Evolutionary conservation across 805 yeast genomes (phyloP), one percentile per base, ranked within the genome.

Genomic region (Metschnikowia arizonensis): DNA sequence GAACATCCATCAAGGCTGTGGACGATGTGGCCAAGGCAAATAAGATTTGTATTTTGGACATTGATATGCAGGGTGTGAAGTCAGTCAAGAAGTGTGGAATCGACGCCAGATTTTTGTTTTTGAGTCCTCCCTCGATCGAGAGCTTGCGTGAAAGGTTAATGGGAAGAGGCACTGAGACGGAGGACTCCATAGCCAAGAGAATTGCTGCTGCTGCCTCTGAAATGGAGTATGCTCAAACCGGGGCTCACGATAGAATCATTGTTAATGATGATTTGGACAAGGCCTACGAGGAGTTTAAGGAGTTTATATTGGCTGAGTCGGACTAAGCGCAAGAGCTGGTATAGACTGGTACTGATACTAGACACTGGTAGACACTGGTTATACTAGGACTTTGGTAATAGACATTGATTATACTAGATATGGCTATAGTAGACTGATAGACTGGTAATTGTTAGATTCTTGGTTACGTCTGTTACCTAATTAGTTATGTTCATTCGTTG

Each of bases 1-100:
- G 99, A 48, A 93, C 99, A 40, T 76, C 96, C 38, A 75, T 88
- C 58, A 83, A 81, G 60, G 83, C 96, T 25, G 97, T 93, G 37
- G 77, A 85, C 56, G 83, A 82, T 52, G 90, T 86, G 36, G 64
- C 77, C 40, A 66, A 68, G 42, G 64, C 75, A 49, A 86, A 88
- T 57, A 81, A 77, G 65, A 83, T 83, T 43, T 93, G 98, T 73
- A 83, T 93, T 51, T 76, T 93, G 62, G 99, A 93, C 68, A 93
- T 93, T 55, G 99, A 93, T 77, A 90, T 91, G 97, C 98, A 93
- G 72, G 99, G 99, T 55, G 99, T 93, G 59, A 84, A 86, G 70
- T 77, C 88, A 21, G 97, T 93, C 53, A 93, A 93, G 71, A 69
- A 79, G 45, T 80, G 96, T 14, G 79, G 79, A 54, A 75, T 93